Evolutionary conservation across 2,329 filamentous ascomycete genomes (phyloP).

Genomic region (Alternaria arbusti): DNA sequence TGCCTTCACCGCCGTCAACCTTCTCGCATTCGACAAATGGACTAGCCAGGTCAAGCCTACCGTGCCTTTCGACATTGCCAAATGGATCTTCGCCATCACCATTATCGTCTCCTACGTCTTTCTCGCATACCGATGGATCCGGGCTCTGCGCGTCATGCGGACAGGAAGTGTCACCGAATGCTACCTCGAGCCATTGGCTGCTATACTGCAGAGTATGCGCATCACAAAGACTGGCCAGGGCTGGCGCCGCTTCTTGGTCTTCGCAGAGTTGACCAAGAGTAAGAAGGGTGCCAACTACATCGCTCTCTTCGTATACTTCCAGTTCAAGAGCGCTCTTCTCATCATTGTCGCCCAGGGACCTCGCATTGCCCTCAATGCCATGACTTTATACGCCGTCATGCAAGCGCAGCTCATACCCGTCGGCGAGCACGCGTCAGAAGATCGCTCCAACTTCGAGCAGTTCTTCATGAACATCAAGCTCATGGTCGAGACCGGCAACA

Average conservation of each 20-base stretch:
- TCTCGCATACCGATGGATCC: conserved; percentile 77
- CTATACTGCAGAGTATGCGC: conserved; percentile 83
- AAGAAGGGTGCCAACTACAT: conserved; percentile 91
- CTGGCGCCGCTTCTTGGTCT: conserved; percentile 90
- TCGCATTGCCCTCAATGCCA: conserved; percentile 85
- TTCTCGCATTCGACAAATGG: conserved; percentile 89
- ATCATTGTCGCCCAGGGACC: conserved; percentile 91
- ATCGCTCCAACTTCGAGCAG: conserved; percentile 70
- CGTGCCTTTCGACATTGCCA: conserved; percentile 78
- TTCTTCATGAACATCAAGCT: conserved; percentile 84
- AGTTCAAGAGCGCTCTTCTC: conserved; percentile 79
- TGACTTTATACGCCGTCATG: conserved; percentile 88
- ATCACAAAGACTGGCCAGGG: conserved; percentile 72
- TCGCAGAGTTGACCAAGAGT: conserved; percentile 87
- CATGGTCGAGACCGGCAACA: conserved; percentile 72
- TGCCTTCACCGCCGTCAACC: conserved; percentile 89
- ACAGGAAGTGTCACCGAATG: conserved; percentile 87
- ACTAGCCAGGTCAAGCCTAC: conserved; percentile 80
- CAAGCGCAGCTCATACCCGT: conserved; percentile 72
- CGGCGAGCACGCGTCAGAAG: conserved; percentile 60
- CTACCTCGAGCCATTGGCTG: conserved; percentile 87
- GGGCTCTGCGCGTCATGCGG: conserved; percentile 80
- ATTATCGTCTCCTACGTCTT: conserved; percentile 91
- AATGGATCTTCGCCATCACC: conserved; percentile 94
- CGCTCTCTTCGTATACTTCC: conserved; percentile 90